Evolutionary conservation across 495 filamentous ascomycete species (phyloP).

Genomic region (Venustampulla echinocandica): DNA sequence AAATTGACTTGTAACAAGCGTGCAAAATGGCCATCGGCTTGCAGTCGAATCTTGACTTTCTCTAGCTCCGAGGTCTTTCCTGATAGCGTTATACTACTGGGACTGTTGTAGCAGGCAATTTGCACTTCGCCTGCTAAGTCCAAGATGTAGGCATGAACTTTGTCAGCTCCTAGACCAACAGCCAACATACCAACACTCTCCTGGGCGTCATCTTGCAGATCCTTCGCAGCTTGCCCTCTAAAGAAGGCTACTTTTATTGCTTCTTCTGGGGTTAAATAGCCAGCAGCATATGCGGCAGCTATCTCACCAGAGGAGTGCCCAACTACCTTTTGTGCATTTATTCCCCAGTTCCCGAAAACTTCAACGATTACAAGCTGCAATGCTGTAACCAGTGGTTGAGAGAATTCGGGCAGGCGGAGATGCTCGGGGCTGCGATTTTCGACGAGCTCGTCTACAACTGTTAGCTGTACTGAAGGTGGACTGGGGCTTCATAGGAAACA

Average conservation of each 20-base stretch:
- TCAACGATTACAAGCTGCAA: conserved; percentile 47
- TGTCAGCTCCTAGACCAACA: conserved; percentile 19
- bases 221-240: conserved; percentile 22
- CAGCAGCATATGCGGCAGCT: conserved; percentile 44
- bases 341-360: conserved; percentile 43
- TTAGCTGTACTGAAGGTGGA: conserved; percentile 26
- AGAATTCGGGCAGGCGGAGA: conserved; percentile 37
- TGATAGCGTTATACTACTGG: conserved; percentile 40
- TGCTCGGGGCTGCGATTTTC: conserved; percentile 27
- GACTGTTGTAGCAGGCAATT: conserved; percentile 45
- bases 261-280: conserved; percentile 39
- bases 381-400: conserved; percentile 44
- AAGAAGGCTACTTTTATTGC: conserved; percentile 46
- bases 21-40: conserved; percentile 34
- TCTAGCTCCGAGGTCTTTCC: conserved; percentile 38
- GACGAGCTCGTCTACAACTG: conserved; percentile 26
- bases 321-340: conserved; percentile 44
- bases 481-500: conserved; percentile 23
- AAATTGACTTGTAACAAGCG: conserved; percentile 39
- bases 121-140: conserved; percentile 20
- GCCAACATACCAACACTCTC: conserved; percentile 24
- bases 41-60: conserved; percentile 32
- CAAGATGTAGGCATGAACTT: conserved; percentile 23
- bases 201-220: not conserved
- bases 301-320: conserved; percentile 64